Conservation (phyloP, 805 yeast genomes). For the Candida vaughaniae region DNA sequence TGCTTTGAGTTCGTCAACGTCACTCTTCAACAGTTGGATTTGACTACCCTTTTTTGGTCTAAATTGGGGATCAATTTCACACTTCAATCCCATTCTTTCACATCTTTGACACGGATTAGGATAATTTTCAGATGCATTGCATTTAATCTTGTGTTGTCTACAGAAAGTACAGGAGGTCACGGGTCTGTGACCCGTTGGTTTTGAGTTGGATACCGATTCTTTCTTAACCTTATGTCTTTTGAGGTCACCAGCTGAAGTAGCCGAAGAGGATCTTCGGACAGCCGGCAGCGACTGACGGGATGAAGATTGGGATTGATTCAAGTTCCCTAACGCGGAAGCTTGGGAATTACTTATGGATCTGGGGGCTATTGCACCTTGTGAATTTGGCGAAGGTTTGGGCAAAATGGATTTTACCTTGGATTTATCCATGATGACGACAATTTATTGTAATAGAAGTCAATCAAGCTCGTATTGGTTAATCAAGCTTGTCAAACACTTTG, state of each 20-base stretch:
- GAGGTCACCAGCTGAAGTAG: slow-evolving; percentile 9
- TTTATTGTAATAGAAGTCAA: no score
- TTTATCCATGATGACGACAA: slow-evolving; percentile 28
- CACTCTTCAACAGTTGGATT: slow-evolving; percentile 78
- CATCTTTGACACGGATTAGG: slow-evolving; percentile 85
- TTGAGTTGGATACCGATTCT: slow-evolving; percentile 6
- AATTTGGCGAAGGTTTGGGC: slow-evolving; percentile 37
- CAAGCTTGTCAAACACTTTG: no score
- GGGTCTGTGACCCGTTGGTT: slow-evolving; percentile 61
- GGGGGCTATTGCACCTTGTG: neutral
- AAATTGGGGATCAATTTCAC: slow-evolving; percentile 90
- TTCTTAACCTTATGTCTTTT: slow-evolving; percentile 16
- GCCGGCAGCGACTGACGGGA: slow-evolving; percentile 8
- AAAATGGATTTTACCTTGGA: slow-evolving; percentile 41
- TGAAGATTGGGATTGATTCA: slow-evolving; percentile 2
- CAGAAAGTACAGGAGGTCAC: slow-evolving; percentile 94
- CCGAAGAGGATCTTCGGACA: slow-evolving; percentile 3
- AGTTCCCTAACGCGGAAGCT: neutral
- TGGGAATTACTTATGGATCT: neutral
- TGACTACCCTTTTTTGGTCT: slow-evolving; percentile 91
- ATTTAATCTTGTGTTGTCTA: slow-evolving; percentile 89
- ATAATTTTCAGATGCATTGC: slow-evolving; percentile 82
- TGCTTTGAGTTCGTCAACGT: slow-evolving; percentile 75
- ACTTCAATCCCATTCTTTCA: slow-evolving; percentile 70
- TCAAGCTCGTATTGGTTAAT: no score